Conservation (phyloP, 768 basidiomycete genomes). For the Psilocybe cyanescens region DNA sequence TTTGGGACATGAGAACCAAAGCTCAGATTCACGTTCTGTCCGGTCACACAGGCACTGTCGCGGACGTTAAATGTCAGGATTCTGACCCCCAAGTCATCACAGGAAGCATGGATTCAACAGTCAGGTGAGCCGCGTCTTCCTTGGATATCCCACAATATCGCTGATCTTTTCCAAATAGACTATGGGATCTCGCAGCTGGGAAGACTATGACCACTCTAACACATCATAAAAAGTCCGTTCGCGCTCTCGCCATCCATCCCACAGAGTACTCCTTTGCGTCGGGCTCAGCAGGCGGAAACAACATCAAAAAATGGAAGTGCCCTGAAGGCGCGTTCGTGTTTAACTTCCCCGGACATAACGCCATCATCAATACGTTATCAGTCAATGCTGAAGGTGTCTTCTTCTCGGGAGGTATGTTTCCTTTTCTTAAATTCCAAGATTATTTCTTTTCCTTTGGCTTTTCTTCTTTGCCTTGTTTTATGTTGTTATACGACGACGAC, state of each 20-base stretch:
- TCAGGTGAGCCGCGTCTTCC: constrained; percentile 59
- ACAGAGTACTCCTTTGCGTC: constrained; percentile 97
- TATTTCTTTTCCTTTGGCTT: constrained; percentile 1
- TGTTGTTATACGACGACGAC: neutral
- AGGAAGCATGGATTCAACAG: constrained; percentile 97
- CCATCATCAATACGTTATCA: constrained; percentile 94
- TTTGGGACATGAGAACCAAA: constrained; percentile 99
- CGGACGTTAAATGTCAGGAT: constrained; percentile 95
- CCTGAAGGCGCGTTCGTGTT: constrained; percentile 95
- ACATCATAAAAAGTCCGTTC: constrained; percentile 99
- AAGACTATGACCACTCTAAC: constrained; percentile 96
- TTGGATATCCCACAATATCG: neutral
- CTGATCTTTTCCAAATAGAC: constrained; percentile 40
- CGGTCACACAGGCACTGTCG: constrained; percentile 94
- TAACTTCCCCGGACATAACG: constrained; percentile 96
- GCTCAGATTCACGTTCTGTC: constrained; percentile 92
- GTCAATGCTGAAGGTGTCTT: constrained; percentile 97
- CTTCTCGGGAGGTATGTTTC: constrained; percentile 86
- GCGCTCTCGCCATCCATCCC: constrained; percentile 92
- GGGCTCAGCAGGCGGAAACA: constrained; percentile 97
- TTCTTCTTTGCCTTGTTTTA: neutral
- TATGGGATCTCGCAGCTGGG: constrained; percentile 98
- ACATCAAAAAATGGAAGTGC: constrained; percentile 99
- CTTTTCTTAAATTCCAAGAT: neutral
- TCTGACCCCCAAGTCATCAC: constrained; percentile 98